Conservation (phyloP, 768 basidiomycete species). For the Boletus speciosus region DNA sequence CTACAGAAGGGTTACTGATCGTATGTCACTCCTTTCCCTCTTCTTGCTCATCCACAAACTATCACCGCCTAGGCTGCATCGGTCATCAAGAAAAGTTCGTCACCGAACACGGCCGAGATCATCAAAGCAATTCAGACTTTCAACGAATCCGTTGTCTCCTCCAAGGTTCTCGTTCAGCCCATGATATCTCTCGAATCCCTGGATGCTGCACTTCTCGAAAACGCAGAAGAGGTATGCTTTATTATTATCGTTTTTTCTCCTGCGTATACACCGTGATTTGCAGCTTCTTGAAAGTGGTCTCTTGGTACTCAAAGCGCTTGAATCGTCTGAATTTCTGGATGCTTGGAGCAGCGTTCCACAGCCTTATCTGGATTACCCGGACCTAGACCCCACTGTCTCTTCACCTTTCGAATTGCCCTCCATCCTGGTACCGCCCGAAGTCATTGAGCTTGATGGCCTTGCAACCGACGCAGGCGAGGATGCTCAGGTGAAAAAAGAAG, state of each 20-base stretch:
- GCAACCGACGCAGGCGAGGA: slow-evolving; percentile 68
- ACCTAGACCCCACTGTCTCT: slow-evolving; percentile 37
- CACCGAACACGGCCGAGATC: slow-evolving; percentile 61
- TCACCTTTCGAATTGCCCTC: slow-evolving; percentile 67
- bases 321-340: slow-evolving; percentile 57
- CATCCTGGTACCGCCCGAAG: slow-evolving; percentile 84
- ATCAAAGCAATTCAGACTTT: slow-evolving; percentile 71
- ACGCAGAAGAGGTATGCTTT: slow-evolving; percentile 56
- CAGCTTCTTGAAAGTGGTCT: slow-evolving; percentile 79
- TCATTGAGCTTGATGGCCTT: slow-evolving; percentile 74
- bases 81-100: slow-evolving; percentile 56
- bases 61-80: slow-evolving; percentile 54
- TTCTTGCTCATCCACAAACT: background rate
- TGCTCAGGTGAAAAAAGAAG: slow-evolving; percentile 71
- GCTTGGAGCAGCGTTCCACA: slow-evolving; percentile 56
- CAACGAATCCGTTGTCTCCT: slow-evolving; percentile 53
- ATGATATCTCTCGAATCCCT: slow-evolving; percentile 47
- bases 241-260: background rate
- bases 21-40: slow-evolving; percentile 33
- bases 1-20: slow-evolving; percentile 77
- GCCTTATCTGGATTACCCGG: slow-evolving; percentile 54
- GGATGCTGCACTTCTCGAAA: slow-evolving; percentile 40
- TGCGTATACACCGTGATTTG: background rate
- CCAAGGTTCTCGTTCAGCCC: slow-evolving; percentile 68
- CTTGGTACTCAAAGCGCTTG: slow-evolving; percentile 56